Percentiles rank a stretch among this genome's conserved stretches.
Conservation (phyloP, 2,329 filamentous ascomycete genomes). For the Dactylellina parvicollis region DNA sequence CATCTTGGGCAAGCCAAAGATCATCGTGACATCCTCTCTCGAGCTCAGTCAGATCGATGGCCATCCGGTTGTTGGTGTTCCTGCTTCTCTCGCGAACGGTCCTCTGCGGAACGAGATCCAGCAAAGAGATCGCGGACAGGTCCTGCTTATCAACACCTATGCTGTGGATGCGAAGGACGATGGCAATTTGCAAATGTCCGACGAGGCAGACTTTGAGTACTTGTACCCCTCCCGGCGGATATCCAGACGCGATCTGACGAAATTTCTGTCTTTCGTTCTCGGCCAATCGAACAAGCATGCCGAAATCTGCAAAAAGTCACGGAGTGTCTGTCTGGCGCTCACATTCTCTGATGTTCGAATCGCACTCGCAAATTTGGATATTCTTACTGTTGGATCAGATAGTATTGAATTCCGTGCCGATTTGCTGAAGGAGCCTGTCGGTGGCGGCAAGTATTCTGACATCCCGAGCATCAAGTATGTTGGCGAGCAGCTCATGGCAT, state of each 20-base stretch:
- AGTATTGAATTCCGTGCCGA: slow-evolving; percentile 87
- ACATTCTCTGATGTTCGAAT: slow-evolving; percentile 87
- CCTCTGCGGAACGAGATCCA: slow-evolving; percentile 70
- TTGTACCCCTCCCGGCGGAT: slow-evolving; percentile 79
- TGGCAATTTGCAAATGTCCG: slow-evolving; percentile 67
- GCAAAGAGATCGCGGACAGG: slow-evolving; percentile 68
- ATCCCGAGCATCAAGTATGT: slow-evolving; percentile 85
- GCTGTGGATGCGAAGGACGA: slow-evolving; percentile 75
- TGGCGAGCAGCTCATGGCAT: slow-evolving; percentile 83
- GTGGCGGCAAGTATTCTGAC: slow-evolving; percentile 70
- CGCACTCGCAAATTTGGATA: slow-evolving; percentile 84
- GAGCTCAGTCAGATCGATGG: slow-evolving; percentile 60
- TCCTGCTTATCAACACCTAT: slow-evolving; percentile 79
- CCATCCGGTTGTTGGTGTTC: slow-evolving; percentile 35
- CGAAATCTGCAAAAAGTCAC: slow-evolving; percentile 77
- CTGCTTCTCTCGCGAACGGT: slow-evolving; percentile 35
- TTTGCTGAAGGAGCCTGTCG: slow-evolving; percentile 72
- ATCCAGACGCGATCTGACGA: slow-evolving; percentile 77
- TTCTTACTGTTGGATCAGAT: slow-evolving; percentile 85
- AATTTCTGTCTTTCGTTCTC: slow-evolving; percentile 80
- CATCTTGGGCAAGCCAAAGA: slow-evolving; percentile 78
- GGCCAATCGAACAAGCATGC: slow-evolving; percentile 82
- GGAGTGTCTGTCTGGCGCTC: slow-evolving; percentile 86
- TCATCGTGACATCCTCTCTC: slow-evolving; percentile 68
- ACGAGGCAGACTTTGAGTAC: slow-evolving; percentile 83